A percentile compares a stretch with the other conserved stretches of the same genome.
Evolutionary conservation across 2,329 filamentous ascomycete species (phyloP).

Genomic region (Diaporthe velutina): DNA sequence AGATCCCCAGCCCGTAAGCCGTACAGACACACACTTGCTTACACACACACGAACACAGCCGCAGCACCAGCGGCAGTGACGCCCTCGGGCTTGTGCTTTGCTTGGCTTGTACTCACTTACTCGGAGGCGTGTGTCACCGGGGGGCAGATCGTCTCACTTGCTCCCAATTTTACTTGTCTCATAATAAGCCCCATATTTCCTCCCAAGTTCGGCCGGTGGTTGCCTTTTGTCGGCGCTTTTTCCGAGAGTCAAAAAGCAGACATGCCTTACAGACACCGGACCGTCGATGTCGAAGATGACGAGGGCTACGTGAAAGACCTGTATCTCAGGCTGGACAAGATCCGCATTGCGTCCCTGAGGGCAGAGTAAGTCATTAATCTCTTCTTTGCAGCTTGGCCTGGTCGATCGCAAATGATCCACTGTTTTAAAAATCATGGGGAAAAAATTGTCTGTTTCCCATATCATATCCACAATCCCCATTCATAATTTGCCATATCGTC

Average conservation of each 20-base stretch:
- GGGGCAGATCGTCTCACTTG: constrained; percentile 7
- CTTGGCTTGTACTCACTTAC: constrained; percentile 24
- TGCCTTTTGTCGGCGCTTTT: background rate
- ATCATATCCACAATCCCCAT: constrained; percentile 13
- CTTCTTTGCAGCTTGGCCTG: background rate
- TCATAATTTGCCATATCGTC: constrained; percentile 16
- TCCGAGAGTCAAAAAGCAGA: background rate
- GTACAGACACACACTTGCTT: background rate
- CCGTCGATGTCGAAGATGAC: constrained; percentile 37
- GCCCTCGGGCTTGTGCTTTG: constrained; percentile 20
- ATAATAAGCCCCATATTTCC: constrained; percentile 22
- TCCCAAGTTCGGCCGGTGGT: background rate
- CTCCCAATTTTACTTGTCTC: constrained; percentile 22
- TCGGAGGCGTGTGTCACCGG: constrained; percentile 4
- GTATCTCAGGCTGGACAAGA: constrained; percentile 36
- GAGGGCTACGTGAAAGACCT: constrained; percentile 38
- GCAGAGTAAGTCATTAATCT: constrained; percentile 35
- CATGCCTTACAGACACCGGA: constrained; percentile 34
- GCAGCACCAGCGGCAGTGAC: background rate
- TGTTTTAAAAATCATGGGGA: background rate
- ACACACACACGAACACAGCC: background rate
- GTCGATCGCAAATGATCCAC: background rate
- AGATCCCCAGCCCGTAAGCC: constrained; percentile 37
- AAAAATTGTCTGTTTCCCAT: background rate
- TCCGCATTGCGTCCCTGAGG: constrained; percentile 35